Evolutionary conservation across 805 yeast species (phyloP).

Genomic region (Yarrowia osloensis): DNA sequence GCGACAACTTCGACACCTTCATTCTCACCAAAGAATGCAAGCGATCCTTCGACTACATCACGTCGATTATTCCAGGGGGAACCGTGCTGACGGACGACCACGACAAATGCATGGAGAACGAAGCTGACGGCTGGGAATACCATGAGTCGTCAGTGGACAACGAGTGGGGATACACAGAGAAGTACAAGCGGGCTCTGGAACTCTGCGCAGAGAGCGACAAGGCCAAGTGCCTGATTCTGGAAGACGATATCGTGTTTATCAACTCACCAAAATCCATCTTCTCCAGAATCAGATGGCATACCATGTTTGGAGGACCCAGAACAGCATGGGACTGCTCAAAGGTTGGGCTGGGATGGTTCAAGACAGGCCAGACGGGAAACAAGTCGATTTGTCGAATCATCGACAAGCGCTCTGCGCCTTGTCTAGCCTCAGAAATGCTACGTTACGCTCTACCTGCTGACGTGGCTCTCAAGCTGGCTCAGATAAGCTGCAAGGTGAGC

Average conservation of each 20-base stretch:
- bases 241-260: slow-evolving; percentile 34
- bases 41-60: slow-evolving; percentile 19
- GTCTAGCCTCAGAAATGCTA: slow-evolving; percentile 29
- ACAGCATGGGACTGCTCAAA: slow-evolving; percentile 35
- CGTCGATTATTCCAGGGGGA: background rate
- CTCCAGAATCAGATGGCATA: slow-evolving; percentile 30
- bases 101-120: background rate
- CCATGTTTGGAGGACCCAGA: slow-evolving; percentile 34
- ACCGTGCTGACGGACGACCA: background rate
- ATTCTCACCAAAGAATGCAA: slow-evolving; percentile 20
- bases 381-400: slow-evolving; percentile 34
- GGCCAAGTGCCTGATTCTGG: slow-evolving; percentile 34
- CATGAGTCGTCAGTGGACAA: background rate
- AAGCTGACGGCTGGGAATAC: background rate
- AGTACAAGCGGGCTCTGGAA: slow-evolving; percentile 9
- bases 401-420: slow-evolving; percentile 30
- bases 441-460: slow-evolving; percentile 32
- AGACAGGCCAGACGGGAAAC: slow-evolving; percentile 34
- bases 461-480: slow-evolving; percentile 33
- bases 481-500: slow-evolving; percentile 29
- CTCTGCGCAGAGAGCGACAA: slow-evolving; percentile 32
- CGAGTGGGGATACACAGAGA: slow-evolving; percentile 21
- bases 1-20: slow-evolving; percentile 15
- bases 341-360: slow-evolving; percentile 34
- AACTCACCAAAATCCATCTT: slow-evolving; percentile 24